Percentiles rank a stretch among this genome's conserved stretches.
Conservation (phyloP, 345 rosid genomes). For the Eucalyptus coolabah region DNA sequence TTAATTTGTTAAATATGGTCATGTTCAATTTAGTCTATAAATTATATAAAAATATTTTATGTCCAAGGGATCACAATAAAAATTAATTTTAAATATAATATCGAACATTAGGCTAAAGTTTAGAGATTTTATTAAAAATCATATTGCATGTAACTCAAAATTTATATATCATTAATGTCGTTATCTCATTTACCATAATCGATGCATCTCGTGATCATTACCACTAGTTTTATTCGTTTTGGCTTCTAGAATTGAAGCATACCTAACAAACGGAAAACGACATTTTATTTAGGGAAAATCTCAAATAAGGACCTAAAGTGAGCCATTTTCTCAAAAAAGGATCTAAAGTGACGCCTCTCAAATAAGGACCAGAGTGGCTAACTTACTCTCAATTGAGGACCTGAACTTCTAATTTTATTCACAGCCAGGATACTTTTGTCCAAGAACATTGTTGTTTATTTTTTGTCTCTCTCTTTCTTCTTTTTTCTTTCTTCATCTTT, state of each 20-base stretch:
- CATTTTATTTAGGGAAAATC: not conserved
- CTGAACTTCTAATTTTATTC: no score
- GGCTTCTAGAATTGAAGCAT: not conserved
- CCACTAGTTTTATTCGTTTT: not conserved
- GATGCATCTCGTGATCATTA: not conserved
- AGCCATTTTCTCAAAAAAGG: no score
- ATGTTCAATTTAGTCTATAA: not conserved
- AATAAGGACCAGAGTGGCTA: no score
- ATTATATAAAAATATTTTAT: not conserved
- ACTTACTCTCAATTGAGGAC: no score
- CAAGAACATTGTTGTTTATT: no score
- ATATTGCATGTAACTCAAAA: not conserved
- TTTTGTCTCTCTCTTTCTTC: no score
- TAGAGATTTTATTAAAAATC: fast-evolving
- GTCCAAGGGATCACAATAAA: no score
- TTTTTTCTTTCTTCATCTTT: no score
- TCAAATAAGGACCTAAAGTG: no score
- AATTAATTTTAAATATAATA: not conserved
- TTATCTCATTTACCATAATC: not conserved
- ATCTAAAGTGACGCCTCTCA: no score
- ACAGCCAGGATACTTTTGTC: no score
- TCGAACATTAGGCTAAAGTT: fast-evolving
- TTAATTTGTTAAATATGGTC: no score
- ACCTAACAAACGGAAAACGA: not conserved
- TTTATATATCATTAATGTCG: fast-evolving